phyloP scores from a whole-genome alignment of 2,329 filamentous ascomycete genomes.

The Bipolaris zeicola region DNA sequence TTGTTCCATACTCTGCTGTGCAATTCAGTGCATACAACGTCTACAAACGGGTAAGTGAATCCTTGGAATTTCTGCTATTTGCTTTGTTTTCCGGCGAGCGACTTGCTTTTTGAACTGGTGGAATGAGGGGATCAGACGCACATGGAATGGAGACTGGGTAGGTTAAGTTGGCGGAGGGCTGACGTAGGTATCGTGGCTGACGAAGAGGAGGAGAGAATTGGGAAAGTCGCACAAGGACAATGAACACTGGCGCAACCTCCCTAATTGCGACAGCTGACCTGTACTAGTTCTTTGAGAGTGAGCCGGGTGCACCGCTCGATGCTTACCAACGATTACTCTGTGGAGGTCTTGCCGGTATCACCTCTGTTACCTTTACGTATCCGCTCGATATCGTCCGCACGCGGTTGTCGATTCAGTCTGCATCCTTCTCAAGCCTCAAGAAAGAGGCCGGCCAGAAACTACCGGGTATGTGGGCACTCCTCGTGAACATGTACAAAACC shows the following conservation, averaged over 20 bases:
- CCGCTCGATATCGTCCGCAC: constrained; percentile 97
- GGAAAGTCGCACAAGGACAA: background rate
- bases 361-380: constrained; percentile 93
- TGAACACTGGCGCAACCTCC: background rate
- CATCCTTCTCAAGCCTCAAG: constrained; percentile 84
- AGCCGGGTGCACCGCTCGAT: constrained; percentile 74
- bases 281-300: constrained; percentile 72
- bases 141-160: background rate
- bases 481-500: constrained; percentile 83
- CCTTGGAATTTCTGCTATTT: background rate
- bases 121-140: background rate
- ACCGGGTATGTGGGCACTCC: constrained; percentile 89
- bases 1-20: constrained; percentile 96
- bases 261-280: constrained; percentile 17
- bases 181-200: background rate
- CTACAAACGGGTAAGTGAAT: constrained; percentile 79
- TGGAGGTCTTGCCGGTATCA: constrained; percentile 90
- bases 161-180: background rate
- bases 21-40: constrained; percentile 98
- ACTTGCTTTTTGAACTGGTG: constrained; percentile 5
- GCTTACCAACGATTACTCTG: constrained; percentile 81
- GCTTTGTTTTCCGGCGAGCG: background rate
- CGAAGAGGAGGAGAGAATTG: background rate
- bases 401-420: constrained; percentile 91
- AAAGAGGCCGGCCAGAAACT: constrained; percentile 58